phyloP scores from a whole-genome alignment of 306 rosid species.

The Quercus cerris region DNA sequence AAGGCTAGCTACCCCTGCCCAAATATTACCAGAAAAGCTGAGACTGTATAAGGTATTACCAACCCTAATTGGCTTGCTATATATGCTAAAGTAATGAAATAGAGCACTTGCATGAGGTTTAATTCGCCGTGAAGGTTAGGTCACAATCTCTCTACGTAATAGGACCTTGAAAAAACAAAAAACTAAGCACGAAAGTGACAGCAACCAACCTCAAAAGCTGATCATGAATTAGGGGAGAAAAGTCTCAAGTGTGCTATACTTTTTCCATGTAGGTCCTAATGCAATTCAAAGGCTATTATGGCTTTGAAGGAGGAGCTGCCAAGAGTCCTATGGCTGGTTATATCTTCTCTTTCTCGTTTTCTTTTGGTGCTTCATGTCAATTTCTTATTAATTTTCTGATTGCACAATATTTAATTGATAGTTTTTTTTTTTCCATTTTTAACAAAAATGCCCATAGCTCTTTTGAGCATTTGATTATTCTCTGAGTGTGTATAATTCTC shows the following conservation, averaged over 20 bases:
- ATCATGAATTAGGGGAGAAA: neutral
- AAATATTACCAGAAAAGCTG: no score
- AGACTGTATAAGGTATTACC: no score
- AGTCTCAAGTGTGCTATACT: neutral
- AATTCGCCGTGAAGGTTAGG: no score
- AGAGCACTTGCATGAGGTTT: no score
- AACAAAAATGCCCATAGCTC: no score
- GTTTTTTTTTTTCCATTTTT: no score
- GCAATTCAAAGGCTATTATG: neutral
- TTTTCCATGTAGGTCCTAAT: neutral
- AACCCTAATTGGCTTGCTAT: no score
- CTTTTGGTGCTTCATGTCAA: neutral
- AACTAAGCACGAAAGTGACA: neutral
- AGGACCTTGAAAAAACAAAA: neutral
- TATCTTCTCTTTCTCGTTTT: neutral
- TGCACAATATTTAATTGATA: neutral
- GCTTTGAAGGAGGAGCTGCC: neutral
- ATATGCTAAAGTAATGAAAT: no score
- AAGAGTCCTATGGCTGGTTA: neutral
- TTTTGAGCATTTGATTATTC: no score
- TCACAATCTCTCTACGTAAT: neutral
- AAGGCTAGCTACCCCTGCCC: no score
- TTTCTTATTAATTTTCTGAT: neutral
- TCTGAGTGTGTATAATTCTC: no score
- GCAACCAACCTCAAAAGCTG: neutral